These are phyloP conservation scores for Carallia brachiata DNA, from an alignment of 345 rosid species.

Conservation along the genomic window DNA sequence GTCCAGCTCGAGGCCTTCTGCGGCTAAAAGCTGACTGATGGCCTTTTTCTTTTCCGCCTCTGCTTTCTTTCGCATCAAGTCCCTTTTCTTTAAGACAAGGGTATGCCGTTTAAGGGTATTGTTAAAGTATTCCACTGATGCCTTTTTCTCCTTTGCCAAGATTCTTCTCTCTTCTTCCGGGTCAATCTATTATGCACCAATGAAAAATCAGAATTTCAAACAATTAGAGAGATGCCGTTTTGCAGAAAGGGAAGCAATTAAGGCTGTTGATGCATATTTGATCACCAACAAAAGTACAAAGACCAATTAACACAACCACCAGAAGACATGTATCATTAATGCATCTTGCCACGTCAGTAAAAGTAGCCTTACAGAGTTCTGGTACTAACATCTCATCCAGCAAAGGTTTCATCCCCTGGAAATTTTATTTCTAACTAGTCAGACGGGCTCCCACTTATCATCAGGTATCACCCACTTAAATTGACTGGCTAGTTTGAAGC, in stretches of 20 bases:
- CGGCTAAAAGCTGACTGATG: slow-evolving; percentile 72
- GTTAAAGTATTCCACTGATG: slow-evolving; percentile 58
- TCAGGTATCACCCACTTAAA: neutral
- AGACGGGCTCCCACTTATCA: neutral
- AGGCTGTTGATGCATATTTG: neutral
- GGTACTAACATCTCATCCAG: neutral
- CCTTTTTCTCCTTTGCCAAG: slow-evolving; percentile 76
- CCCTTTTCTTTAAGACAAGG: slow-evolving; percentile 79
- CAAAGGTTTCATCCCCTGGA: neutral
- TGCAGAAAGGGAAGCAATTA: neutral
- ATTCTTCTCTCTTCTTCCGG: slow-evolving; percentile 88
- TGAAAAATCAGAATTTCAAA: slow-evolving; percentile 7
- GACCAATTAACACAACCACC: slow-evolving; percentile 1
- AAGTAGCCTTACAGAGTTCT: neutral
- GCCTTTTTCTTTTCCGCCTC: slow-evolving; percentile 67
- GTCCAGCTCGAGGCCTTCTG: slow-evolving; percentile 93
- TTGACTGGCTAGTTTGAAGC: neutral
- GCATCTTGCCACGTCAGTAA: neutral
- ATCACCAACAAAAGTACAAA: neutral
- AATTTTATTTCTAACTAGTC: neutral
- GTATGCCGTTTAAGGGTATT: slow-evolving; percentile 80
- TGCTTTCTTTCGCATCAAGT: slow-evolving; percentile 78
- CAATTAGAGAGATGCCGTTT: neutral
- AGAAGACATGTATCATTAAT: neutral
- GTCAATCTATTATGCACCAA: slow-evolving; percentile 50